Conservation (phyloP, 495 filamentous ascomycete genomes). For the Acidomyces sp. region DNA sequence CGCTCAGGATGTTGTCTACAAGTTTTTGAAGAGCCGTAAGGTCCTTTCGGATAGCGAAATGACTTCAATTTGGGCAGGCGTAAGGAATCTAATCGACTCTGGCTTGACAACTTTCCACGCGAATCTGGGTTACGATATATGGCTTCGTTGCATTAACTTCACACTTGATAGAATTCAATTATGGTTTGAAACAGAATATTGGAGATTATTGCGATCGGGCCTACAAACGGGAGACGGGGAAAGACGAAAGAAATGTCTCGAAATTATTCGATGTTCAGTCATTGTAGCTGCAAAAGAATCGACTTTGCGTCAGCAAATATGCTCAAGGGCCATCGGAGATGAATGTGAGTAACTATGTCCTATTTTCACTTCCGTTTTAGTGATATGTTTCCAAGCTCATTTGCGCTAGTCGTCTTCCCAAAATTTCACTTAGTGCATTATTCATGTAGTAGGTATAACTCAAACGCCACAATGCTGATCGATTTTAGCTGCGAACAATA, state of each 20-base stretch:
- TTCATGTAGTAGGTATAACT: too few relatives aligned
- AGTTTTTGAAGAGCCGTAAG: too few relatives aligned
- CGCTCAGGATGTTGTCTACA: too few relatives aligned
- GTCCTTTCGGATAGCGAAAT: neutral
- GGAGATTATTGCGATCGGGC: constrained; percentile 29
- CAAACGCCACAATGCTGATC: too few relatives aligned
- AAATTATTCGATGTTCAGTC: constrained; percentile 31
- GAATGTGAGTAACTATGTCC: too few relatives aligned
- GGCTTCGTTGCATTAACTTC: constrained; percentile 5
- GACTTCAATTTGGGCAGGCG: neutral
- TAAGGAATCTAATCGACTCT: neutral
- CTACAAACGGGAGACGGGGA: constrained; percentile 30
- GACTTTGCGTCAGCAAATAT: too few relatives aligned
- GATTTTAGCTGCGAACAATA: neutral
- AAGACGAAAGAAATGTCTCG: constrained; percentile 34
- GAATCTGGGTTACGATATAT: constrained; percentile 3
- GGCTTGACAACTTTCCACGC: neutral
- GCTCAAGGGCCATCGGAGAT: too few relatives aligned
- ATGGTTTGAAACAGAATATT: constrained; percentile 24
- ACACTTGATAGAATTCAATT: neutral
- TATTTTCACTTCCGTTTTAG: too few relatives aligned
- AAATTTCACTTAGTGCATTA: too few relatives aligned
- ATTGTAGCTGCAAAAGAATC: constrained; percentile 8
- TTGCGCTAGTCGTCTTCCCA: too few relatives aligned
- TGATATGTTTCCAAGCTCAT: too few relatives aligned